Conservation (phyloP, 1,139 yeast species). For the Lodderomyces beijingensis region DNA sequence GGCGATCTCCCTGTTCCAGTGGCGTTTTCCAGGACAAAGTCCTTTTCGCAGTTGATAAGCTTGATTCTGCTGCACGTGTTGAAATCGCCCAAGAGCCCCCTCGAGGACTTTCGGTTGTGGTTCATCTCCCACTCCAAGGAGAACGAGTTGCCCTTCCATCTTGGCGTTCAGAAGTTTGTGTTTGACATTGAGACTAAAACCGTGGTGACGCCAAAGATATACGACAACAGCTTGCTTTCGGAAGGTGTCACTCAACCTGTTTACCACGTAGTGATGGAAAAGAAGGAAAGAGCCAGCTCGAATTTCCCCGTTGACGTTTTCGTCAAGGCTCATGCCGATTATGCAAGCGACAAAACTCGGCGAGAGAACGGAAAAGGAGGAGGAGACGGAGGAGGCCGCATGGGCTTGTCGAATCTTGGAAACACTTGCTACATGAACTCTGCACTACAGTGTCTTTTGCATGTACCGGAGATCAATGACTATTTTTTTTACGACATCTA, state of each 20-base stretch:
- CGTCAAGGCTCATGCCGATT: constrained; percentile 9
- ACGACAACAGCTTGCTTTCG: constrained; percentile 22
- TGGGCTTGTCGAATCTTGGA: constrained; percentile 80
- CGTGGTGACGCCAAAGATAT: constrained; percentile 25
- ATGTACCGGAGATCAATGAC: constrained; percentile 76
- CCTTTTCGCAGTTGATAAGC: constrained; percentile 32
- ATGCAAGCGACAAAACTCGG: not conserved
- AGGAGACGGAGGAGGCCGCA: constrained; percentile 26
- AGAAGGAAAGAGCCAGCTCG: constrained; percentile 9
- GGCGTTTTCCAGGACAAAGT: constrained; percentile 27
- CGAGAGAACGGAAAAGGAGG: constrained; percentile 3
- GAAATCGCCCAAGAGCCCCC: constrained; percentile 16
- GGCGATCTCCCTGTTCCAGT: constrained; percentile 15
- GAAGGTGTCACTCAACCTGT: constrained; percentile 27
- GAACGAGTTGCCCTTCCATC: constrained; percentile 19
- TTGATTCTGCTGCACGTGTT: constrained; percentile 19
- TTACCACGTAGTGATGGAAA: constrained; percentile 36
- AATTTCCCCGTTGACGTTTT: constrained; percentile 26
- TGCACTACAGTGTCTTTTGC: constrained; percentile 85
- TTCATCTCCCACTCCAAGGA: constrained; percentile 24
- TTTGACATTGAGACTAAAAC: constrained; percentile 28
- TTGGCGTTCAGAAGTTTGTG: constrained; percentile 27
- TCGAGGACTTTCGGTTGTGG: constrained; percentile 33
- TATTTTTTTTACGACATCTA: constrained; percentile 68
- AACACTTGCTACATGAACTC: constrained; percentile 97